These are phyloP conservation scores for Penicillium sp. DNA, from an alignment of 2,329 filamentous ascomycete species.

Conservation along the genomic window DNA sequence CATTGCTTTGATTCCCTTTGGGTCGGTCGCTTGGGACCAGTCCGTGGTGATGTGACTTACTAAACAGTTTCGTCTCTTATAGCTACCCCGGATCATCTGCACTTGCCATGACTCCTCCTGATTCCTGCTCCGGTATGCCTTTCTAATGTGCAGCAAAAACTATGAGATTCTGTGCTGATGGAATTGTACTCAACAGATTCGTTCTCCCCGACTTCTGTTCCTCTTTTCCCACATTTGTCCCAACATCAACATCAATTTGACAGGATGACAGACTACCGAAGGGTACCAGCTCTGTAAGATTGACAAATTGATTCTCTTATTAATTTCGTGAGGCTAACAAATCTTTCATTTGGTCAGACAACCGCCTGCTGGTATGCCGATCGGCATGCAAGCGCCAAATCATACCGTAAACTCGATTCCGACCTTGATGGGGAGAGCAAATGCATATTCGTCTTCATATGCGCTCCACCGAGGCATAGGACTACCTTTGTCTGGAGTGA, in stretches of 20 bases:
- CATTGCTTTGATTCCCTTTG: slow-evolving; percentile 12
- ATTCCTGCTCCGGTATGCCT: slow-evolving; percentile 60
- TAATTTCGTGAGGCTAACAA: slow-evolving; percentile 3
- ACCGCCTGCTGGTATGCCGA: slow-evolving; percentile 52
- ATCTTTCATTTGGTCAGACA: slow-evolving; percentile 40
- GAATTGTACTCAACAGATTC: slow-evolving; percentile 32
- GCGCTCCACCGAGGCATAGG: slow-evolving; percentile 37
- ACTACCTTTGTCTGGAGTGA: slow-evolving; percentile 35
- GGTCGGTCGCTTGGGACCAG: slow-evolving; percentile 10
- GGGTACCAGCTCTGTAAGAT: slow-evolving; percentile 47
- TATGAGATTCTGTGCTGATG: slow-evolving; percentile 17
- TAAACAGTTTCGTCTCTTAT: slow-evolving; percentile 32
- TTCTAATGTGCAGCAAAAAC: slow-evolving; percentile 20
- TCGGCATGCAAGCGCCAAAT: slow-evolving; percentile 37
- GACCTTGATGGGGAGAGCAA: slow-evolving; percentile 44
- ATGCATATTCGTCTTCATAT: slow-evolving; percentile 41
- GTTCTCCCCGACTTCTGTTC: slow-evolving; percentile 37
- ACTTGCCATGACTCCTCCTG: slow-evolving; percentile 55
- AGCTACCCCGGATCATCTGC: slow-evolving; percentile 57
- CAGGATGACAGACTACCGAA: slow-evolving; percentile 44
- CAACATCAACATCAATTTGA: slow-evolving; percentile 38
- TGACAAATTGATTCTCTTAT: not conserved
- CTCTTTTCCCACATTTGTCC: slow-evolving; percentile 39
- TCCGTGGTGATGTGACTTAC: slow-evolving; percentile 30
- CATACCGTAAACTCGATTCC: slow-evolving; percentile 33